Evolutionary conservation across 1,284 basidiomycete genomes (phyloP).

Genomic region (Moesziomyces aphidis): DNA sequence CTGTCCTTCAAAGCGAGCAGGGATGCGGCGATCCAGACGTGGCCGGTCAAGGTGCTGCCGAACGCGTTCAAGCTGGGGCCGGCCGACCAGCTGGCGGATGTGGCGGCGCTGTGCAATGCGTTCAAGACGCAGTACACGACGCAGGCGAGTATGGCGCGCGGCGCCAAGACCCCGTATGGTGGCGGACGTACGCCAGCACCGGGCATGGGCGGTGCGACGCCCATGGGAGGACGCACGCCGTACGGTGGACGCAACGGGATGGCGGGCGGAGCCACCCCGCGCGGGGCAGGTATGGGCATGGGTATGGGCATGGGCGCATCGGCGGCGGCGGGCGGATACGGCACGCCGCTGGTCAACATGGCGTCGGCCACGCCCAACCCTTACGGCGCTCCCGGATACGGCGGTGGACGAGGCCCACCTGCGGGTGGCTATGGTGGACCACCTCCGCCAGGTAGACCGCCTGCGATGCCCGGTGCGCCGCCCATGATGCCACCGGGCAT

Average conservation of each 20-base stretch:
- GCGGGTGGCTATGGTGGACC: conserved; percentile 31
- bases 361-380: conserved; percentile 43
- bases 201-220: conserved; percentile 37
- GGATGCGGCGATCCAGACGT: conserved; percentile 64
- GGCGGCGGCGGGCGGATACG: conserved; percentile 29
- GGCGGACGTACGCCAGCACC: conserved; percentile 50
- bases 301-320: not conserved
- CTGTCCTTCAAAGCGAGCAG: conserved; percentile 89
- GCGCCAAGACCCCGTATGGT: conserved; percentile 55
- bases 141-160: conserved; percentile 50
- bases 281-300: not conserved
- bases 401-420: conserved; percentile 14
- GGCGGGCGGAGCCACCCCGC: conserved; percentile 23
- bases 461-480: conserved; percentile 42
- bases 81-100: conserved; percentile 63
- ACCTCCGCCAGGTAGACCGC: conserved; percentile 30
- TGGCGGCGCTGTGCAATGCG: conserved; percentile 63
- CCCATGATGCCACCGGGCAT: conserved; percentile 38
- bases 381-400: conserved; percentile 16
- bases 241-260: conserved; percentile 31
- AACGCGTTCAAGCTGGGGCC: conserved; percentile 64
- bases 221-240: conserved; percentile 38
- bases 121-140: conserved; percentile 68
- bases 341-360: conserved; percentile 27
- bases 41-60: conserved; percentile 67